Evolutionary conservation across 305 asterid species (phyloP).

Genomic region (Fraxinus baroniana): DNA sequence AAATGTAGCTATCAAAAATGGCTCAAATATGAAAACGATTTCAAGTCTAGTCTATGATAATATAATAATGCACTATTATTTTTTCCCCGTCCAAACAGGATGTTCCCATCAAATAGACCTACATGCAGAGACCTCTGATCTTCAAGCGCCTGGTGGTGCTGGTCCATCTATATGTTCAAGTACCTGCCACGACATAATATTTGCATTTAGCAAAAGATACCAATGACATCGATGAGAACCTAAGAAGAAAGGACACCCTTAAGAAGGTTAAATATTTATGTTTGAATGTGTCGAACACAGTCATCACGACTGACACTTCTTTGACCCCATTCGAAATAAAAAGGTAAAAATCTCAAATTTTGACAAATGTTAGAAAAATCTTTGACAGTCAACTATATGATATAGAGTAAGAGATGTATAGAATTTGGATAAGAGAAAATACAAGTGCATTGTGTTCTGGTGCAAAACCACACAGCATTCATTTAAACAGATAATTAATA

Average conservation of each 20-base stretch:
- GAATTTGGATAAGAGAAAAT: neutral
- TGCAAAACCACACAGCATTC: neutral
- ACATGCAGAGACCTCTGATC: conserved; percentile 29
- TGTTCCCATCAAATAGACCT: conserved; percentile 39
- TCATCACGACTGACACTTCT: neutral
- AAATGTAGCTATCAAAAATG: conserved; percentile 5
- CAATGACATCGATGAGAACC: neutral
- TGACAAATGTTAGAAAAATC: neutral
- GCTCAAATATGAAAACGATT: neutral
- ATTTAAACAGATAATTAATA: neutral
- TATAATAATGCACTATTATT: conserved; percentile 21
- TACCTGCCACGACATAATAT: conserved; percentile 48
- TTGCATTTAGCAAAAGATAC: neutral
- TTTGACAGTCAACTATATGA: neutral
- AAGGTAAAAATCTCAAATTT: neutral
- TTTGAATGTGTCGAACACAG: neutral
- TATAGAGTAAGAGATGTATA: neutral
- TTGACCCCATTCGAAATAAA: neutral
- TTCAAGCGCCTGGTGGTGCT: conserved; percentile 37
- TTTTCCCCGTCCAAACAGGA: conserved; percentile 17
- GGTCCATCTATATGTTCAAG: conserved; percentile 44
- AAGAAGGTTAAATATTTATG: neutral
- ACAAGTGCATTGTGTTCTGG: neutral
- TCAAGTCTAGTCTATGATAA: conserved; percentile 21
- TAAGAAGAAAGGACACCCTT: neutral